Evolutionary conservation across 164 flowering plant species (phyloP).

Genomic region (Cinnamomum chago): DNA sequence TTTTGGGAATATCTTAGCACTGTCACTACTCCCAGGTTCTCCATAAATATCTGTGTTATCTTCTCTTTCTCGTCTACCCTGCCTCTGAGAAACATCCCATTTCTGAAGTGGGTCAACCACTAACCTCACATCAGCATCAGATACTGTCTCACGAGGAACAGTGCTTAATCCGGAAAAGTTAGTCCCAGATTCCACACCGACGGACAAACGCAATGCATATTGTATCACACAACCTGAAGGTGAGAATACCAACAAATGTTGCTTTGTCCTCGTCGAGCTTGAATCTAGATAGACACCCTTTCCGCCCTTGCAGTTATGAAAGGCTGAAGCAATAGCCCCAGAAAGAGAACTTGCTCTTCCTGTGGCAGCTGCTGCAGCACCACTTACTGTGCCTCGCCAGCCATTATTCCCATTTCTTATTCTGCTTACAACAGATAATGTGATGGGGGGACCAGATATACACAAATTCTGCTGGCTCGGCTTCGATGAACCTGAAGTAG

Average conservation of each 20-base stretch:
- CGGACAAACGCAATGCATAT: constrained; percentile 42
- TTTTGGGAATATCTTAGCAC: constrained; percentile 41
- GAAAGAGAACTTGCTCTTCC: constrained; percentile 47
- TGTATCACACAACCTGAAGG: constrained; percentile 67
- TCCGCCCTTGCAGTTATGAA: constrained; percentile 46
- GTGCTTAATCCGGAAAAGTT: constrained; percentile 26
- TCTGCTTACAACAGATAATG: constrained; percentile 63
- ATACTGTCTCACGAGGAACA: constrained; percentile 28
- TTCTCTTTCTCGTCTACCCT: constrained; percentile 46
- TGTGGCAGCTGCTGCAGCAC: constrained; percentile 79
- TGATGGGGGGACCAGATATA: constrained; percentile 53
- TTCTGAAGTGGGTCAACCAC: constrained; percentile 68
- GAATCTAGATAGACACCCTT: constrained; percentile 17
- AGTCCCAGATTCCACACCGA: constrained; percentile 26
- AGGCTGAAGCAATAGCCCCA: constrained; percentile 67
- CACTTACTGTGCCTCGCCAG: constrained; percentile 62
- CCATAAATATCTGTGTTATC: constrained; percentile 68
- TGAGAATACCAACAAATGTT: constrained; percentile 65
- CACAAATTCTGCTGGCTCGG: constrained; percentile 31
- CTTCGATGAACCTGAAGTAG: constrained; percentile 26
- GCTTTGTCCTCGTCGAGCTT: constrained; percentile 31
- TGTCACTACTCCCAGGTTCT: constrained; percentile 45
- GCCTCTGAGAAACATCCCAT: constrained; percentile 73
- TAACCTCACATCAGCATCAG: constrained; percentile 45
- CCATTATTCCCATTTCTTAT: constrained; percentile 69